Evolutionary conservation across 1,284 basidiomycete species (phyloP), one percentile per base, ranked within the genome.

Genomic region (Porodaedalea pini): DNA sequence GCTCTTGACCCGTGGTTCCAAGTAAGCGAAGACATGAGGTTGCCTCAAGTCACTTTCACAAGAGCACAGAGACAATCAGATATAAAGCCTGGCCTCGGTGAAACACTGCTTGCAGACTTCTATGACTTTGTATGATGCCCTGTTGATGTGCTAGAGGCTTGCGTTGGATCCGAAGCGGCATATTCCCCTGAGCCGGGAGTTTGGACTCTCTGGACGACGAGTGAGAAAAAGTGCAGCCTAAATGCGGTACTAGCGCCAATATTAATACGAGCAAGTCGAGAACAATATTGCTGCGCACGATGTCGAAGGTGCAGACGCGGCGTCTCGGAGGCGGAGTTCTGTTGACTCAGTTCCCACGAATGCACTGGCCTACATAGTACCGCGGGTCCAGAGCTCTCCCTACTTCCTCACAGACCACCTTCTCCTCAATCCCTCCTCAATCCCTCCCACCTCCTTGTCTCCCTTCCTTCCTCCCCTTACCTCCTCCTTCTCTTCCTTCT

Each of bases 381-480:
- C 27, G 23, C 27, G 23, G 29, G 19, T 34, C 27, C 36, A 40
- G 48, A 5, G 6, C 44, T 19, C 3, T 11, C 3, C 10, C 8
- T n/a, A 7, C 15, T 19, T n/a, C 17, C 11, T 36, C 17, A 39
- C n/a, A 10, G 15, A 23, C 11, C 7, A 41, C 8, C 50, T 40
- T 13, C 19, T 8, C 5, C 19, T 19, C 36, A 13, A 3, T 29
- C 41, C 41, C 37, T 19, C 44, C 17, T 25, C 27, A n/a, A 13
- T 36, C 15, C 19, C 17, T 15, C 32, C 40, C 32, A 23, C 15
- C 36, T n/a, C 29, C 51, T 17, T 32, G 25, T 44, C 57, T 31
- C 44, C 50, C 29, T 64, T 59, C 65, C 68, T 66, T 62, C 64
- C 65, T 67, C 65, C 64, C 64, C 54, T 62, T 63, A 66, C 59